phyloP scores from a whole-genome alignment of 2,329 filamentous ascomycete species.

The Phialophora chinensis region DNA sequence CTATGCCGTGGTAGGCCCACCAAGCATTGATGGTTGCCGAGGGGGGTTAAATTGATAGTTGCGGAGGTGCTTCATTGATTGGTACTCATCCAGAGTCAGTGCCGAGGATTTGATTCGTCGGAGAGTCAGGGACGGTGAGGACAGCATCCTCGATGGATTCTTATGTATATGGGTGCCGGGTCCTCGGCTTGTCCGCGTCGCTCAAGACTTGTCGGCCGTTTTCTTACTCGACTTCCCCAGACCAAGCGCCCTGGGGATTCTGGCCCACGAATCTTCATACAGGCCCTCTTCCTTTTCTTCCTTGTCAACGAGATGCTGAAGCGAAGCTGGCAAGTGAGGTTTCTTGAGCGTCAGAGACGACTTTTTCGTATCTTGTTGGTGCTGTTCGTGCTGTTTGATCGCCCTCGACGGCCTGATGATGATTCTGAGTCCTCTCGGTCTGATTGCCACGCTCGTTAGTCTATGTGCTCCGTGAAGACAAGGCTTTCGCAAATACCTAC shows the following conservation, averaged over 20 bases:
- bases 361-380: not conserved
- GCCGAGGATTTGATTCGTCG: not conserved
- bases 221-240: conserved; percentile 1
- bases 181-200: not conserved
- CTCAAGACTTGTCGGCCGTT: not conserved
- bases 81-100: not conserved
- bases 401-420: not conserved
- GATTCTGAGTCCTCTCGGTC: not conserved
- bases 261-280: conserved; percentile 6
- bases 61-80: not conserved
- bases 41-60: not conserved
- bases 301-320: conserved; percentile 15
- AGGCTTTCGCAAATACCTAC: not conserved
- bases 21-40: not conserved
- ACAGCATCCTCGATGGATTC: not conserved
- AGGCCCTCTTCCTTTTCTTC: conserved; percentile 1
- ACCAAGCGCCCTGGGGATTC: not conserved
- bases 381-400: not conserved
- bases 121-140: not conserved
- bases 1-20: no score
- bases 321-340: conserved; percentile 3
- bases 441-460: not conserved
- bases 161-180: not conserved
- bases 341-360: not conserved
- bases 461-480: not conserved